Base-by-base conservation (phyloP, 768 basidiomycete genomes). In the Lentinula aciculospora region DNA sequence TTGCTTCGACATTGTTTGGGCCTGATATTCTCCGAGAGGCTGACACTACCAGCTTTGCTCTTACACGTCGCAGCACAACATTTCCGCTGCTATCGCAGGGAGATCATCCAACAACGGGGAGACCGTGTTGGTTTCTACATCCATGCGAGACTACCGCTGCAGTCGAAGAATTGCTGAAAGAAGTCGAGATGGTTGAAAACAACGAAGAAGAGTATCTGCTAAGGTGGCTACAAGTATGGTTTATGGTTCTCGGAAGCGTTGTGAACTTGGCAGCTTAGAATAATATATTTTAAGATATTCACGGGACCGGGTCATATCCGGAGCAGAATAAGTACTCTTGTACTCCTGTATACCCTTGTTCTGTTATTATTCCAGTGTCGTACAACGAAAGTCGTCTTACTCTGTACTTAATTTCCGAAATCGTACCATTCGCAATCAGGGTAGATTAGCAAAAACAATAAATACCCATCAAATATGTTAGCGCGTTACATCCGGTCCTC, bases 1-100 rank as follows among this genome's bases (percentile, higher is more conserved):
- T 87, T 39, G 62, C 71, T 55, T 83, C 84, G 3, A 69, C 82
- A 0, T 69, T 95, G 29, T 85, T 94, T 64, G 84, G 78, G 59
- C 71, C 67, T 13, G 67, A 74, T 54, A 70, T 74, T 15, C 70
- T 83, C 21, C 71, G 75, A 6, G 71, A 73, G 13, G 69, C 78
- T 25, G 70, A 80, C 32, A 64, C 67, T 5, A 83, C 84, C 17
- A 64, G 78, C 12, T 89, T 79, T 66, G 83, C 81, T 19, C 68
- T 90, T 40, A 78, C 78, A 23, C 69, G 73, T 8, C 76, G 79
- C 1, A 70, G 68, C 12, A 76, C 81, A 1, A 69, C 81, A 4
- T 88, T 93, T 64, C 90, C 94, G 9, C 69, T 94, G 21, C 71
- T 96, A 9, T 90, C 92, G 12, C 91, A 92, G 64, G 89, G 89